A percentile compares a stretch with the other conserved stretches of the same genome.
These are phyloP conservation scores for Nicotiana tabacum DNA, from an alignment of 257 asterid genomes.

Conservation along the genomic window DNA sequence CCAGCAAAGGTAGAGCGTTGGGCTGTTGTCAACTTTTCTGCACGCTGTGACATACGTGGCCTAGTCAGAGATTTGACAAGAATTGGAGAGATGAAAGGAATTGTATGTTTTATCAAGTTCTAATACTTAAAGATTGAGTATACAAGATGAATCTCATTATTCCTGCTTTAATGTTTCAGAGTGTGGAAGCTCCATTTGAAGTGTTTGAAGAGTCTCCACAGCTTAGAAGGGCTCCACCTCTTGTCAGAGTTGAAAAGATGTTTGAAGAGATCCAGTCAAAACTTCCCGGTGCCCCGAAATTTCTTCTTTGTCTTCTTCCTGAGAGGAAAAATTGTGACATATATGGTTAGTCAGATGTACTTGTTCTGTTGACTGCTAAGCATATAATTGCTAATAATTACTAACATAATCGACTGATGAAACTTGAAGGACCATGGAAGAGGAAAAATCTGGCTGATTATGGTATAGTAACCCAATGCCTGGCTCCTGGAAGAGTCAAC, in stretches of 20 bases:
- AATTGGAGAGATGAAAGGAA: constrained; percentile 71
- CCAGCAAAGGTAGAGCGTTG: constrained; percentile 70
- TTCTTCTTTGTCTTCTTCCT: constrained; percentile 75
- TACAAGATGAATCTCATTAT: background rate
- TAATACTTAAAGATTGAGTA: constrained; percentile 18
- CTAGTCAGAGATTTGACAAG: constrained; percentile 59
- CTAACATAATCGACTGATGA: background rate
- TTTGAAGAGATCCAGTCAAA: constrained; percentile 54
- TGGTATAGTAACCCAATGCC: constrained; percentile 83
- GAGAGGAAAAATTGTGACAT: constrained; percentile 76
- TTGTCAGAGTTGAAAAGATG: constrained; percentile 80
- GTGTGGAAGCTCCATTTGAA: constrained; percentile 58
- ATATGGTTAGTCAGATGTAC: constrained; percentile 49
- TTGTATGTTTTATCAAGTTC: constrained; percentile 42
- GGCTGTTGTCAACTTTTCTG: constrained; percentile 90
- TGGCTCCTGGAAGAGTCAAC: constrained; percentile 62
- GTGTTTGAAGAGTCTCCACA: constrained; percentile 62
- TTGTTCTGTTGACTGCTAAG: background rate
- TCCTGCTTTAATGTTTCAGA: constrained; percentile 25
- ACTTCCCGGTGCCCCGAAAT: constrained; percentile 71
- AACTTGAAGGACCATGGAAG: constrained; percentile 81
- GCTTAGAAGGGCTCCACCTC: constrained; percentile 59
- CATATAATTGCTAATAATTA: background rate
- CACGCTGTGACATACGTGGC: constrained; percentile 61
- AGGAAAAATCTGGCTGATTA: constrained; percentile 63